Evolutionary conservation across 2,329 filamentous ascomycete species (phyloP), one percentile per base, ranked within the genome.

Genomic region (Alternaria brassicae): DNA sequence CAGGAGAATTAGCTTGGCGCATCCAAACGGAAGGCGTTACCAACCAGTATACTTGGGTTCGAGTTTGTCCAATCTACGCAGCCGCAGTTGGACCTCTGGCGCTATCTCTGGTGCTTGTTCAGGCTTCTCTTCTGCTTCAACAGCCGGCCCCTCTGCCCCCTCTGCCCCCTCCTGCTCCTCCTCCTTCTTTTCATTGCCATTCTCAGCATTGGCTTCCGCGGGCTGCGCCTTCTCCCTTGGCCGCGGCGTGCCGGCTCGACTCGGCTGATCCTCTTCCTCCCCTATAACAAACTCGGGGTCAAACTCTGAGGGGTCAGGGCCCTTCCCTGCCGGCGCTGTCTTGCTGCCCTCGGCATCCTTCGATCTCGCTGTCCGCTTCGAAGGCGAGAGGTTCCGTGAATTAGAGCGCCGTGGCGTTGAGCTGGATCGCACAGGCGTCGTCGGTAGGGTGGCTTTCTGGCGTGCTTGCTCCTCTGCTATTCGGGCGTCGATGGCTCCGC

Each of bases 391-490:
- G 40, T 72, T 71, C 61, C 79, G 77, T 48, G 82, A 85, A 62
- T 72, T 80, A 7, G 82, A 80, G 53, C 81, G 76, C 65, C 76
- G 71, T 63, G 82, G 77, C 61, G 81, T 74, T 54, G 84, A 77
- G 67, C 71, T 82, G 61, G 78, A 81, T 72, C 59, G 80, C 77
- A 72, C 77, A 71, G 70, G 80, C 8, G 69, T 84, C 76, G 63
- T 82, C 71, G 39, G 80, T 69, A 50, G 59, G 9, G 67, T 62
- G 53, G 82, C 79, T 72, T 86, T 86, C 75, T 93, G 90, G 58
- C 91, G 90, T 58, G 92, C 91, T 79, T 96, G 92, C 80, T 97
- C 93, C 81, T 97, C 92, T 72, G 92, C 91, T 72, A 97, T 95
- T 72, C 90, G 90, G 71, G 89, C 88, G 77, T 96, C 91, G 77